These are phyloP conservation scores for Psidium friedrichsthalianum DNA, from an alignment of 345 rosid species.

Conservation along the genomic window DNA sequence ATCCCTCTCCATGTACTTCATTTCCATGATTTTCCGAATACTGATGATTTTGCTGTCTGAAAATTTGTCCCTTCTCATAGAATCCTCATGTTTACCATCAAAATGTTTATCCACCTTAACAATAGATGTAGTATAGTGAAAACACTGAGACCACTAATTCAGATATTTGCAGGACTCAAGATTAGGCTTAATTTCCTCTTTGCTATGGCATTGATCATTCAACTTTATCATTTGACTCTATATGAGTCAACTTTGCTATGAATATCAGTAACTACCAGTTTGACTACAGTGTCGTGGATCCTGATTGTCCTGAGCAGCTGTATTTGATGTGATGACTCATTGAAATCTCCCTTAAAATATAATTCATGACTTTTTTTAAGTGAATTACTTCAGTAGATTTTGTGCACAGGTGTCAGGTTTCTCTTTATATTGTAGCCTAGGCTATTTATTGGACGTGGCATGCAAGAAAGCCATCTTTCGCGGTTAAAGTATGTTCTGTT, in stretches of 20 bases:
- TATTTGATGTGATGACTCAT: not conserved
- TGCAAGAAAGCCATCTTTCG: conserved; percentile 90
- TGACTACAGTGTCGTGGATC: not conserved
- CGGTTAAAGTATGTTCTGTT: conserved; percentile 50
- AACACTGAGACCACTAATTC: not conserved
- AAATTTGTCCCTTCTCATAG: not conserved
- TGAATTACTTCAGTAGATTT: not conserved
- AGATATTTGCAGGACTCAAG: not conserved
- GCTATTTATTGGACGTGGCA: conserved; percentile 72
- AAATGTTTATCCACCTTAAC: not conserved
- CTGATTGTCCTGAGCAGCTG: not conserved
- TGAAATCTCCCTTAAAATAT: not conserved
- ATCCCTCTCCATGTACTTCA: not conserved
- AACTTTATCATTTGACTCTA: not conserved
- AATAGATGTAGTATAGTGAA: not conserved
- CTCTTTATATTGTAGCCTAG: conserved; percentile 44
- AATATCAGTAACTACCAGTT: not conserved
- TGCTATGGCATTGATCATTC: not conserved
- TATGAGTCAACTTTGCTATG: not conserved
- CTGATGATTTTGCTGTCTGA: not conserved
- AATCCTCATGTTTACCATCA: not conserved
- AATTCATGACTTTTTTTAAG: not conserved
- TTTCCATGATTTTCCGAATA: not conserved
- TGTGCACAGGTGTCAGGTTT: not conserved
- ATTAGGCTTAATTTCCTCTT: not conserved